Evolutionary conservation across 345 rosid species (phyloP).

Genomic region (Mercurialis annua): DNA sequence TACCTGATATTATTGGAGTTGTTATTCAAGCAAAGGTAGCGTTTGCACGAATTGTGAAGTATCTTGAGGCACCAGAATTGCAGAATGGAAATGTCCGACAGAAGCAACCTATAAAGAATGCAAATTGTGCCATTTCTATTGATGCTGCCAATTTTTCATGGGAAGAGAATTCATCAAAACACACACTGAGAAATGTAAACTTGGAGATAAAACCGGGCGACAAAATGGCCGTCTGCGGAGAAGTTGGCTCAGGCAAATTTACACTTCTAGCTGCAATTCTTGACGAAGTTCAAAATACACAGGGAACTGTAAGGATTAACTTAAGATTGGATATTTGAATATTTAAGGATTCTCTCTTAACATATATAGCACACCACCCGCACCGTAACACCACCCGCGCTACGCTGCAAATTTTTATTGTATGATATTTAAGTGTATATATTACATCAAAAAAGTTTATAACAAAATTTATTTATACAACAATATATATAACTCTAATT

Average conservation of each 20-base stretch:
- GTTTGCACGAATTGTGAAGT: conserved; percentile 64
- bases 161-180: conserved; percentile 57
- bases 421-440: too few relatives aligned
- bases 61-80: conserved; percentile 91
- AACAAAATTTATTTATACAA: too few relatives aligned
- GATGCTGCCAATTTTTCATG: conserved; percentile 72
- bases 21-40: conserved; percentile 91
- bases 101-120: conserved; percentile 26
- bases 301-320: conserved; percentile 58
- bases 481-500: too few relatives aligned
- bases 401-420: too few relatives aligned
- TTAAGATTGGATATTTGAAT: background rate
- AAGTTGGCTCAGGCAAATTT: conserved; percentile 96
- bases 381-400: too few relatives aligned
- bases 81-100: conserved; percentile 45
- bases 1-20: conserved; percentile 85
- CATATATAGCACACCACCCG: background rate
- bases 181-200: conserved; percentile 57
- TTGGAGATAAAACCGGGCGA: conserved; percentile 56
- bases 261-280: conserved; percentile 89
- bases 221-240: conserved; percentile 90
- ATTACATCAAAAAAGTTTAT: too few relatives aligned
- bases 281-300: conserved; percentile 67
- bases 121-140: conserved; percentile 37
- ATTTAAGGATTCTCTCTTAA: background rate